phyloP scores from a whole-genome alignment of 805 yeast genomes.

The Pichia occidentalis region DNA sequence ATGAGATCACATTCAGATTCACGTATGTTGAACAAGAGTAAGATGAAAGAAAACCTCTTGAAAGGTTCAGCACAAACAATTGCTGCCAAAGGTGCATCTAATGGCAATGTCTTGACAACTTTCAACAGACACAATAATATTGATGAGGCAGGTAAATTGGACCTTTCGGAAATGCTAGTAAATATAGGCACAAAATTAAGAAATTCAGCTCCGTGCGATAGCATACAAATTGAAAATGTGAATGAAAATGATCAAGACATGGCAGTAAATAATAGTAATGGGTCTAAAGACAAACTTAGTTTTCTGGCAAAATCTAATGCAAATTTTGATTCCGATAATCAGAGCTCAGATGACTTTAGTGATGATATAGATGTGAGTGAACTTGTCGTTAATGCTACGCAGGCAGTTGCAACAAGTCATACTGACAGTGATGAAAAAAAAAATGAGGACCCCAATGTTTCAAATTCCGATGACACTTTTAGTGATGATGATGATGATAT shows the following conservation, averaged over 20 bases:
- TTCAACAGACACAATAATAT: not conserved
- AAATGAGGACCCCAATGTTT: not conserved
- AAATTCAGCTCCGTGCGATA: no score
- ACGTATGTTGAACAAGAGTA: not conserved
- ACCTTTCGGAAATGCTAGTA: not conserved
- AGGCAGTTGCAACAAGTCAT: not conserved
- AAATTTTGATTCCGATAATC: no score
- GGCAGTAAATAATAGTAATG: no score
- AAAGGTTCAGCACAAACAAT: not conserved
- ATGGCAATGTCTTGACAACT: not conserved
- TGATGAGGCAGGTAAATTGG: not conserved
- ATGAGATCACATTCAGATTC: not conserved
- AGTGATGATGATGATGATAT: conserved; percentile 27
- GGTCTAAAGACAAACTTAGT: no score
- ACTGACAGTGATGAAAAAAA: not conserved
- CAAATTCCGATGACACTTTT: conserved; percentile 17
- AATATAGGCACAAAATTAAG: no score
- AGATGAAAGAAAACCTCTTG: not conserved
- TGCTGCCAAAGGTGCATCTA: not conserved
- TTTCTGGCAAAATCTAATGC: no score
- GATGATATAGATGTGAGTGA: conserved; percentile 30
- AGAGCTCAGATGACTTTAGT: conserved; percentile 20
- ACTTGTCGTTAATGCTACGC: conserved; percentile 2
- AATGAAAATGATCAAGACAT: conserved; percentile 5
- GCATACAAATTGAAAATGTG: not conserved